Evolutionary conservation across 2,329 filamentous ascomycete species (phyloP).

Genomic region (Aspergillus calidoustus): DNA sequence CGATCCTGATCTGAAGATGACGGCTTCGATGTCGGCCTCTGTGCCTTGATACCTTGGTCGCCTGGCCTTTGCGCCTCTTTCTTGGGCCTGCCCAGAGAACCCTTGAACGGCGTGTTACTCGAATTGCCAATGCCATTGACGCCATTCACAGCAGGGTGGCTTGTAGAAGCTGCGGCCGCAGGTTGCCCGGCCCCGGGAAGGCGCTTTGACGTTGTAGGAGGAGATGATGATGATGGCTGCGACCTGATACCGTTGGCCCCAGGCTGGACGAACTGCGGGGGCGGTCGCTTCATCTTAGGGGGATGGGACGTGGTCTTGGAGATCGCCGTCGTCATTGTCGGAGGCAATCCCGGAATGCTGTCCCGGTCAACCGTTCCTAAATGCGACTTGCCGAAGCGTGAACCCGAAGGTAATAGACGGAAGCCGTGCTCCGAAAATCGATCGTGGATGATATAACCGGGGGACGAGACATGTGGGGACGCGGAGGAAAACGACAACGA

Average conservation of each 20-base stretch:
- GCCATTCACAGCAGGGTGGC: constrained; percentile 50
- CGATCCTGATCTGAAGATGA: constrained; percentile 37
- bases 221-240: constrained; percentile 64
- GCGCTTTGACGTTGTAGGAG: constrained; percentile 58
- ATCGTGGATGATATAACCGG: constrained; percentile 44
- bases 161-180: constrained; percentile 48
- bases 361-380: constrained; percentile 21
- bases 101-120: constrained; percentile 30
- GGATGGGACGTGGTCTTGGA: constrained; percentile 50
- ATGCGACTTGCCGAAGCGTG: constrained; percentile 33
- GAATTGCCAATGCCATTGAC: constrained; percentile 37
- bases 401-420: constrained; percentile 32
- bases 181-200: constrained; percentile 60
- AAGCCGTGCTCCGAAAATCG: constrained; percentile 37
- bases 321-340: constrained; percentile 50
- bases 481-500: constrained; percentile 29
- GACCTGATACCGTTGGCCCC: constrained; percentile 61
- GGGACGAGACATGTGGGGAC: constrained; percentile 51
- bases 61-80: constrained; percentile 57
- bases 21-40: constrained; percentile 41
- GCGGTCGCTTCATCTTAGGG: constrained; percentile 70
- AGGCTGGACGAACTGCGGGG: constrained; percentile 68
- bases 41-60: constrained; percentile 38
- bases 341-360: constrained; percentile 26
- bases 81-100: constrained; percentile 57